Evolutionary conservation across 208 protist genomes (phyloP), one percentile per base, ranked within the genome.

Genomic region (Kentomonas sorsogonicus): DNA sequence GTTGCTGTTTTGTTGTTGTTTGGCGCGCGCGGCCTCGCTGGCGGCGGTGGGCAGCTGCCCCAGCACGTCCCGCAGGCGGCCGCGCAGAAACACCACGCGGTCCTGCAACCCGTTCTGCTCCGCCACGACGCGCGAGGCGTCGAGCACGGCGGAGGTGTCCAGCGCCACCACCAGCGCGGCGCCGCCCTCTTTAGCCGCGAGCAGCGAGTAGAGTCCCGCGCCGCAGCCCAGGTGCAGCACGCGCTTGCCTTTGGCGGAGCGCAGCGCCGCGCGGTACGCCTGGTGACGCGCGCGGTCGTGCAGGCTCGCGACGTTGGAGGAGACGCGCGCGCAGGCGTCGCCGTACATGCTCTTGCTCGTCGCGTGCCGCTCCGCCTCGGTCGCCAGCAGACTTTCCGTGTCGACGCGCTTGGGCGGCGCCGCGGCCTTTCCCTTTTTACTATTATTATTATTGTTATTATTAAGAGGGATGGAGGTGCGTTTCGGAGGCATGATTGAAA

Each of bases 171-270:
- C 91, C 53, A 76, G 74, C 48, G 72, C 78, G 5, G 86, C 88
- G 31, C 74, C 66, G 47, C 43, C 60, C 27, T 80, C 75, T n/a
- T n/a, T n/a, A 10, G 91, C 91, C 4, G 84, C 83, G 20, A 93
- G 69, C 86, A 96, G 89, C 11, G 86, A 77, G 63, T 89, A 77
- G 11, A 96, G 69, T 0, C 87, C 91, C 69, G 95, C 87, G 15
- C 91, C 91, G 58, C 88, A 91, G 29, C 82, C 82, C 25, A 96
- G 52, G 60, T 94, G 80, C 36, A 96, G 72, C n/a, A 96, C 56
- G 20, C 71, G 81, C 82, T 96, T 96, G 33, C 86, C 88, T 33
- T 80, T 78, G 30, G 93, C 74, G 38, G 60, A 69, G 50, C 72
- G 75, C 30, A 94, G 66, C 30, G 91, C 64, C 29, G 84, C 77